phyloP scores from a whole-genome alignment of 148 eudicot genomes.

The Fallopia convolvulus region DNA sequence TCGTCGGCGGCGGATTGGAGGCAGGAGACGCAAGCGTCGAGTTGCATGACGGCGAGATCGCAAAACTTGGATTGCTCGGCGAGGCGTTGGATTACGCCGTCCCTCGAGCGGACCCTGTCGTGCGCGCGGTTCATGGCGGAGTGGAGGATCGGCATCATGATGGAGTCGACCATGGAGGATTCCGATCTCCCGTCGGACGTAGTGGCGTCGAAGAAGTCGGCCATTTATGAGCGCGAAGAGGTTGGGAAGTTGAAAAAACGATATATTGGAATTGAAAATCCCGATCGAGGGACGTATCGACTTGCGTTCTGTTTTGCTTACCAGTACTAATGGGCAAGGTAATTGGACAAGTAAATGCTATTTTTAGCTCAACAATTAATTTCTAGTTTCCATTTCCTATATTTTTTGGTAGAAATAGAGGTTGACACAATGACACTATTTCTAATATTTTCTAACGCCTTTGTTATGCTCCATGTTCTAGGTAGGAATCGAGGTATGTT shows the following conservation, averaged over 20 bases:
- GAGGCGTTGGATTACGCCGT: conserved; percentile 45
- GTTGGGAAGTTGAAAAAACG: not conserved
- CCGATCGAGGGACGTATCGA: not conserved
- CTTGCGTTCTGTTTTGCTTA: not conserved
- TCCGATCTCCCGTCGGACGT: conserved; percentile 22
- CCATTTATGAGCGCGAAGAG: conserved; percentile 28
- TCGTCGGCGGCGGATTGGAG: conserved; percentile 40
- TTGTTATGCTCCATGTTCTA: conserved; percentile 13
- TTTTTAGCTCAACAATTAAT: too few species aligned
- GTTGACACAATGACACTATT: too few species aligned
- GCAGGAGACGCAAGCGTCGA: conserved; percentile 37
- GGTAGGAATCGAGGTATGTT: not conserved
- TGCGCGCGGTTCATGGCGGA: conserved; percentile 65
- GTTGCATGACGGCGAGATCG: conserved; percentile 55
- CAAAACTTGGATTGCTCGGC: conserved; percentile 58
- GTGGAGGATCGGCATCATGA: conserved; percentile 48
- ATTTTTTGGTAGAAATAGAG: too few species aligned
- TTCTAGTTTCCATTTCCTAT: too few species aligned
- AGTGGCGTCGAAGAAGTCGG: conserved; percentile 34
- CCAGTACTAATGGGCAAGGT: too few species aligned
- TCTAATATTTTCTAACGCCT: too few species aligned
- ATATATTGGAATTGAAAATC: not conserved
- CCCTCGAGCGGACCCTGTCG: conserved; percentile 36
- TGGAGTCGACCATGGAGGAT: conserved; percentile 32
- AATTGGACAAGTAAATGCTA: too few species aligned